Percentiles rank a stretch among this genome's conserved stretches.
These are phyloP conservation scores for Zasmidium cellare DNA, from an alignment of 2,329 filamentous ascomycete species.

Conservation along the genomic window DNA sequence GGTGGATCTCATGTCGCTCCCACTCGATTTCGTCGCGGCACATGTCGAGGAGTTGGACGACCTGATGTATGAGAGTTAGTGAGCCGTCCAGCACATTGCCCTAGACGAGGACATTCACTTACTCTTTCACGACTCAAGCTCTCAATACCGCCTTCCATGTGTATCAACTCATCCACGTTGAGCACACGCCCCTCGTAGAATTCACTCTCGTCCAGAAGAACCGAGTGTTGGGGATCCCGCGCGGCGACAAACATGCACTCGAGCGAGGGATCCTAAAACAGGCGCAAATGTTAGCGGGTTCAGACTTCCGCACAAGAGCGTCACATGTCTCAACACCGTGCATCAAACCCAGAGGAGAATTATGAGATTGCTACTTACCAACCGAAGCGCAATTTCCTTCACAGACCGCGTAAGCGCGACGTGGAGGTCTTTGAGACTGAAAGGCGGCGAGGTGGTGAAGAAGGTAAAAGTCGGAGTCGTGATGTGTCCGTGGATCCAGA, in stretches of 20 bases:
- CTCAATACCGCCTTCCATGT: conserved; percentile 2
- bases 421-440: not conserved
- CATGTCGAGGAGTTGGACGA: conserved; percentile 6
- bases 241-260: conserved; percentile 6
- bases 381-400: not conserved
- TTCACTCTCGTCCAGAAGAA: conserved; percentile 10
- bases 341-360: no score
- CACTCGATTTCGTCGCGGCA: conserved; percentile 18
- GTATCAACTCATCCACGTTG: conserved; percentile 6
- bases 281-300: no score
- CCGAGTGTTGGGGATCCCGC: conserved; percentile 7
- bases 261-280: conserved; percentile 17
- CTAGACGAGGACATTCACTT: not conserved
- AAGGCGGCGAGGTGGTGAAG: not conserved
- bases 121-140: conserved; percentile 1
- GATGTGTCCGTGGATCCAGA: not conserved
- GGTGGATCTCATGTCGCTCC: conserved; percentile 13
- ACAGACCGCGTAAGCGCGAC: not conserved
- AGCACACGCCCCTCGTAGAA: conserved; percentile 11
- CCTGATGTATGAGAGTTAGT: not conserved
- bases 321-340: no score
- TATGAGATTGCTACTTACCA: no score
- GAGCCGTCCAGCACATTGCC: not conserved
- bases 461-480: not conserved
- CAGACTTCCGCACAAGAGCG: no score